Base-by-base conservation (phyloP, 108 stramenopile genomes). In the Cylindrotheca fusiformis region DNA sequence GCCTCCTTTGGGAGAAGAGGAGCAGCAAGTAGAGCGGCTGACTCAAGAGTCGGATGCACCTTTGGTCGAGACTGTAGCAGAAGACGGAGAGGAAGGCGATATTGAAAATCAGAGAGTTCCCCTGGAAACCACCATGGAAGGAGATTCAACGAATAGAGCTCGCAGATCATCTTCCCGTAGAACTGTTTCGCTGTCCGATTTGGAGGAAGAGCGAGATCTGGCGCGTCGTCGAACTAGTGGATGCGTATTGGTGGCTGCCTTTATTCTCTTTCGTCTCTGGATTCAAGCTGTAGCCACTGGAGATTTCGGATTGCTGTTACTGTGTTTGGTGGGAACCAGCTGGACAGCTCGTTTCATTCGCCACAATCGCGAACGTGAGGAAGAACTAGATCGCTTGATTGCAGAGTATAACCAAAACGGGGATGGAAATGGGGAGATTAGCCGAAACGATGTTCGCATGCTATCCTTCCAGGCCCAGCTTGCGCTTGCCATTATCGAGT, bases 391-490 rank as follows among this genome's bases (percentile, higher is more conserved):
- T 72, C 79, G 79, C 55, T 60, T 79, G 67, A 79, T 88, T 52
- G 60, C 55, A 10, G 72, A 65, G 18, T 80, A 68, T 50, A 50
- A 71, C 19, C 64, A 83, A 32, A 60, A 61, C 22, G 52, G 48
- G 10, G 60, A 65, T 10, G 3, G 22, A 8, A 64, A 72, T 25
- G 58, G 53, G 23, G 68, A 72, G 17, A 66, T 65, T 41, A 66
- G 68, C 54, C 74, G 80, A 44, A 74, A 68, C 17, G 28, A 52
- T 36, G 51, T 49, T 14, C n/a, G 36, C 12, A 21, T 32, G 8
- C 63, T 94, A 71, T 77, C 76, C n/a, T 94, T 94, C 67, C 93
- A 94, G 58, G 87, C 90, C 1, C 93, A 94, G 72, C 67, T 94
- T 64, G 93, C 93, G n/a, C 48, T 94, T 63, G 93, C 93, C 44